Evolutionary conservation across 306 rosid genomes (phyloP), one percentile per base, ranked within the genome.

Genomic region (Trifolium repens): DNA sequence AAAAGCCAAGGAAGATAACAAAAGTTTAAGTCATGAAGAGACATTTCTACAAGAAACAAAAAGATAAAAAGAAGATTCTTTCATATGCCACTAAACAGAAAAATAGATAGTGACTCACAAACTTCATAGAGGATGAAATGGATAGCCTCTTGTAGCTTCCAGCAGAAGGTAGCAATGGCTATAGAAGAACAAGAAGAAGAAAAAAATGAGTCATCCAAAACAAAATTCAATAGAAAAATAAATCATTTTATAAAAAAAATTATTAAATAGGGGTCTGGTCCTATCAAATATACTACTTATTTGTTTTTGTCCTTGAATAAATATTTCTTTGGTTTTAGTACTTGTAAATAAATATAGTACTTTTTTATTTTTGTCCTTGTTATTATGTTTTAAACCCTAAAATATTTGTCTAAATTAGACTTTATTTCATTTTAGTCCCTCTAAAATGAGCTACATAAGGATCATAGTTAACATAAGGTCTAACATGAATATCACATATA

Each of bases 121-220:
- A 68, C 88, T 84, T 74, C 88, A 84, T 84, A 4, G 72, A 54
- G 74, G 77, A 72, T 24, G 54, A 26, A 22, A 53, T n/a, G 2
- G 69, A 50, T 40, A 71, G 68, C 26, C 55, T 14, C 55, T 74
- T 54, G 62, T 53, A 67, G 77, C 37, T 65, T 32, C 16, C 26
- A 0, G 26, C 30, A 67, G 12, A 71, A 37, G 64, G 58, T 22
- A 69, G 39, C 17, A 19, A 30, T 67, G 15, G 47, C 75, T 73
- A 46, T 24, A 15, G 9, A 34, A 57, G 63, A 46, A 55, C 46
- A 72, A 60, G 47, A 60, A 39, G 9, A 39, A 35, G 39, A 34
- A 24, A 32, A 37, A 64, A 37, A 34, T 8, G 14, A 3, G 40
- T 26, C 13, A 27, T 43, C 16, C 53, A 43, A 24, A 67, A 66